Percentiles rank a stretch among this genome's conserved stretches.
Conservation (phyloP, 805 yeast species). For the Lachancea sp. region DNA sequence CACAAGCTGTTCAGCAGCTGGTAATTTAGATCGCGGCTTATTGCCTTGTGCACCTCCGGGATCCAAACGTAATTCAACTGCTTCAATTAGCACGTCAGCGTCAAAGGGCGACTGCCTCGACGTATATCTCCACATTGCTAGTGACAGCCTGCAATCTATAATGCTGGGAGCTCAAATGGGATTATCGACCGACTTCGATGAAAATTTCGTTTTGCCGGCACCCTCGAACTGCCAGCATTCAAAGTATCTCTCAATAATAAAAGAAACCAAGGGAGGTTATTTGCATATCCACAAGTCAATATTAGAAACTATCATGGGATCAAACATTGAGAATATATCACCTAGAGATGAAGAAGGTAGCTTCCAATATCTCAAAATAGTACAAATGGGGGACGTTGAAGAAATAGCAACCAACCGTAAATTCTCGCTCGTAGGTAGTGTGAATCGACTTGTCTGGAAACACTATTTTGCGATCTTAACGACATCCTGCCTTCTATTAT, state of each 20-base stretch:
- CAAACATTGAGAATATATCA: constrained; percentile 23
- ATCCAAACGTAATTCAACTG: neutral
- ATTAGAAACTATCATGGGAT: constrained; percentile 20
- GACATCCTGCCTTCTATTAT: constrained; percentile 43
- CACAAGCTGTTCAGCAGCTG: neutral
- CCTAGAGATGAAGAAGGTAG: constrained; percentile 10
- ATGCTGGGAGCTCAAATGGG: constrained; percentile 4
- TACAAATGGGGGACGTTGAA: constrained; percentile 34
- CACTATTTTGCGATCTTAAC: constrained; percentile 44
- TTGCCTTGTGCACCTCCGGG: neutral
- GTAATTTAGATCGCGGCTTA: neutral
- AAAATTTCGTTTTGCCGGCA: neutral
- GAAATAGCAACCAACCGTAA: constrained; percentile 32
- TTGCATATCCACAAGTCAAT: constrained; percentile 27
- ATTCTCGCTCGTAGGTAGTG: constrained; percentile 30
- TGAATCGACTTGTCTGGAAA: constrained; percentile 35
- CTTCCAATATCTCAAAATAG: constrained; percentile 21
- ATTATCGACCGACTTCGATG: neutral
- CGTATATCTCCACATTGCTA: constrained; percentile 23
- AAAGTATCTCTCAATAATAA: constrained; percentile 13
- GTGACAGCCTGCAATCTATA: constrained; percentile 13
- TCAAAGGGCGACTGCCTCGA: constrained; percentile 23
- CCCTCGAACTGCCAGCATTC: constrained; percentile 1
- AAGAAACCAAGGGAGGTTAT: constrained; percentile 32
- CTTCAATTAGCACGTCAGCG: constrained; percentile 14